phyloP scores from a whole-genome alignment of 2,329 filamentous ascomycete species.

The Ophiostoma novo-ulmi region DNA sequence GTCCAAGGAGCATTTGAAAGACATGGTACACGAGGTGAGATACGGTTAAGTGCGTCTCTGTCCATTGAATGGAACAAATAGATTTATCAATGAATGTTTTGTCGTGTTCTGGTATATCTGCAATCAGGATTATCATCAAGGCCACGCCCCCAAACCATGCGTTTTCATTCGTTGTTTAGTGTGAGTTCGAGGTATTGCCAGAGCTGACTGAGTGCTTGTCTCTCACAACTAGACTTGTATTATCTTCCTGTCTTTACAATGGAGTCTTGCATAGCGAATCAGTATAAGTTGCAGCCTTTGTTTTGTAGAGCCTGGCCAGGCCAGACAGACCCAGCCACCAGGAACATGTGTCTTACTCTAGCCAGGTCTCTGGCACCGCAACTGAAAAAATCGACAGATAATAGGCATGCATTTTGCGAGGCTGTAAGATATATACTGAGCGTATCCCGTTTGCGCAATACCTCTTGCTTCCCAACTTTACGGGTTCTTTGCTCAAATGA shows the following conservation, averaged over 20 bases:
- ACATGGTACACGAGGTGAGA: neutral
- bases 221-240: neutral
- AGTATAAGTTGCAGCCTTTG: neutral
- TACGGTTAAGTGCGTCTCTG: neutral
- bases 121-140: neutral
- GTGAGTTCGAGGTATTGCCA: neutral
- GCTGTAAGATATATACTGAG: neutral
- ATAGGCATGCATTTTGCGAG: neutral
- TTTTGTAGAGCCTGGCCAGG: neutral
- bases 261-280: neutral
- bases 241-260: neutral
- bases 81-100: neutral
- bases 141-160: conserved; percentile 21
- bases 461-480: neutral
- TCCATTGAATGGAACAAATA: neutral
- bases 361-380: neutral
- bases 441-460: neutral
- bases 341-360: neutral
- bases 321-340: neutral
- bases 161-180: conserved; percentile 19
- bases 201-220: neutral
- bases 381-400: neutral
- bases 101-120: neutral
- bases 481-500: neutral
- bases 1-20: no score